Evolutionary conservation across 176 grass and related monocot genomes (phyloP).

Genomic region (Oryza nivara): DNA sequence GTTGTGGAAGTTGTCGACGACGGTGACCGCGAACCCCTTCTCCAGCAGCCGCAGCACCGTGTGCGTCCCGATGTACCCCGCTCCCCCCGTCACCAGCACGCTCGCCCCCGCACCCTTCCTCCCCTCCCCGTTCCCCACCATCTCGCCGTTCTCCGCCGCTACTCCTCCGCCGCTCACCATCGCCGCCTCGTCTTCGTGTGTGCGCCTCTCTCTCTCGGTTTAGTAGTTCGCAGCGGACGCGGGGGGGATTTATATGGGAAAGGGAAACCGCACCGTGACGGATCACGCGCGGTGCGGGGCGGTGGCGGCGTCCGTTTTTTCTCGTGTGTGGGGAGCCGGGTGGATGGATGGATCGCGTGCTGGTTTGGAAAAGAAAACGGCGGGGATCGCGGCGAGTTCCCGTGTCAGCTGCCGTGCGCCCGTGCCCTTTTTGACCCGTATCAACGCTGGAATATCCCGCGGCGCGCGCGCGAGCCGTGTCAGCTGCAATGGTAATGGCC

Average conservation of each 20-base stretch:
- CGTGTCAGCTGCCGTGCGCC: background rate
- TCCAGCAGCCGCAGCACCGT: slow-evolving; percentile 82
- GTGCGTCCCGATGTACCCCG: slow-evolving; percentile 93
- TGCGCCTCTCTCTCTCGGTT: no score
- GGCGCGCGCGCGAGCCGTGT: no score
- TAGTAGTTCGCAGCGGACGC: no score
- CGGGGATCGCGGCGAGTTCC: background rate
- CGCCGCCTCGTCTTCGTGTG: background rate
- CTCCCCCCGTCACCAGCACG: slow-evolving; percentile 89
- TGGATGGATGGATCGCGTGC: background rate
- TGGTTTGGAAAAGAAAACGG: background rate
- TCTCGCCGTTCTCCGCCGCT: background rate
- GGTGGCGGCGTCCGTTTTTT: background rate
- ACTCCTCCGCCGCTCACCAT: slow-evolving; percentile 50
- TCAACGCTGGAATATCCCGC: background rate
- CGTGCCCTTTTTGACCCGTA: background rate
- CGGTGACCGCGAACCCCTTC: slow-evolving; percentile 67
- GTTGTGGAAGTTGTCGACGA: slow-evolving; percentile 96
- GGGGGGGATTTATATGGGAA: background rate
- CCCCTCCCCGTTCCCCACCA: no score
- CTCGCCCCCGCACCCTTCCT: background rate
- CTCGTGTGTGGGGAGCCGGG: background rate
- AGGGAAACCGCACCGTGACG: background rate
- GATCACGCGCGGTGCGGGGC: background rate
- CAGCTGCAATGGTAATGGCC: no score